phyloP scores from a whole-genome alignment of 495 filamentous ascomycete species.

The Talaromyces nanjingensis region DNA sequence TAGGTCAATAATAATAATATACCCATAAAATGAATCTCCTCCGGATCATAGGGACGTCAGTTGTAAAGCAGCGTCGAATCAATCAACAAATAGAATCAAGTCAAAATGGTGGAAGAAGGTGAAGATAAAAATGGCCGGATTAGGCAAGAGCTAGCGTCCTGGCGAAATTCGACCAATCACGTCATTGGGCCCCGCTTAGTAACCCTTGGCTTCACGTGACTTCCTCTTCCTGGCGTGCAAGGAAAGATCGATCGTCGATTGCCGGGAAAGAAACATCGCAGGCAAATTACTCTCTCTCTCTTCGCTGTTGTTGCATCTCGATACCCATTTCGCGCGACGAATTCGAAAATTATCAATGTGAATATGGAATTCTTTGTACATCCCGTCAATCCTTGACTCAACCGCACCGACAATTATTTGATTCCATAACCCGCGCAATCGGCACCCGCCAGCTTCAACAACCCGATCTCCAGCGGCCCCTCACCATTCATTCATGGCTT shows the following conservation, averaged over 20 bases:
- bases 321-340: not conserved
- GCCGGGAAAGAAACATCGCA: not conserved
- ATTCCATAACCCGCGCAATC: not conserved
- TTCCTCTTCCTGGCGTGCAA: not conserved
- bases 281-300: not conserved
- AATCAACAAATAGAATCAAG: not conserved
- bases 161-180: not conserved
- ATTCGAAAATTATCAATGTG: not conserved
- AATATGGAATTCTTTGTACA: not conserved
- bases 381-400: not conserved
- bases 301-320: not conserved
- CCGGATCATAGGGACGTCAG: not conserved
- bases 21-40: not conserved
- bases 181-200: not conserved
- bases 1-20: not conserved
- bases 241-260: not conserved
- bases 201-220: not conserved
- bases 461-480: not conserved
- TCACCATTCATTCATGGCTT: slow-evolving; percentile 23
- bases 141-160: not conserved
- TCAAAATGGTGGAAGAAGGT: not conserved
- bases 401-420: not conserved
- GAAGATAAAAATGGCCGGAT: not conserved
- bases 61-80: not conserved
- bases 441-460: not conserved